These are phyloP conservation scores for Lichtheimia corymbifera DNA, from an alignment of 371 early-diverging fungal species.

Conservation along the genomic window DNA sequence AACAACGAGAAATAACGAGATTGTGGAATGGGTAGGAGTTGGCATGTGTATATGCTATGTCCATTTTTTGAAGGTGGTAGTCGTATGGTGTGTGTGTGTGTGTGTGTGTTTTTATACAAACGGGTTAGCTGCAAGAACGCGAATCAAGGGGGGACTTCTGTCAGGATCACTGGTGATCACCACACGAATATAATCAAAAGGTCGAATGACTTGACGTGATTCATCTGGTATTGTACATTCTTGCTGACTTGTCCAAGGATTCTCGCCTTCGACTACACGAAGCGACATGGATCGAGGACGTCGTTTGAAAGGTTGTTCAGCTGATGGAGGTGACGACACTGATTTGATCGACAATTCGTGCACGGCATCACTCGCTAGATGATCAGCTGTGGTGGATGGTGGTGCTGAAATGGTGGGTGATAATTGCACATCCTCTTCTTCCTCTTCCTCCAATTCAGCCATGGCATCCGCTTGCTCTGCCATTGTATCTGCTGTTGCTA, in stretches of 20 bases:
- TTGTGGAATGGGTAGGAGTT: neutral
- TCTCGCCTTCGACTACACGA: slow-evolving; percentile 37
- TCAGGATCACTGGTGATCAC: slow-evolving; percentile 63
- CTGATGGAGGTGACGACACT: slow-evolving; percentile 14
- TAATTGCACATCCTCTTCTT: slow-evolving; percentile 10
- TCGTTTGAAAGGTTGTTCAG: slow-evolving; percentile 11
- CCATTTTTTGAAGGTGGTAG: neutral
- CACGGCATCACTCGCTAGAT: slow-evolving; percentile 9
- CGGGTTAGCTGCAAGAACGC: slow-evolving; percentile 68
- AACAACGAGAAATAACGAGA: neutral
- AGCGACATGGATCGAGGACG: slow-evolving; percentile 40
- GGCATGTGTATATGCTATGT: neutral
- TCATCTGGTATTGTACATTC: slow-evolving; percentile 39
- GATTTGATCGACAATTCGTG: slow-evolving; percentile 15
- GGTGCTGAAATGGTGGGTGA: slow-evolving; percentile 14
- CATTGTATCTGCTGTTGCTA: slow-evolving; percentile 32
- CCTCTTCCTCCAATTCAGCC: slow-evolving; percentile 17
- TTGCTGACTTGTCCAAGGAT: slow-evolving; percentile 35
- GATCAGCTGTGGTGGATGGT: slow-evolving; percentile 11
- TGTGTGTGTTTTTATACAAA: slow-evolving; percentile 26
- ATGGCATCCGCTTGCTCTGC: slow-evolving; percentile 24
- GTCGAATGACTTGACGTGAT: slow-evolving; percentile 55
- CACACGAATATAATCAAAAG: slow-evolving; percentile 65
- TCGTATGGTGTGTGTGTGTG: neutral
- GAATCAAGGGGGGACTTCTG: slow-evolving; percentile 68